Evolutionary conservation across 2,329 filamentous ascomycete genomes (phyloP).

Genomic region (Colletotrichum melonis): DNA sequence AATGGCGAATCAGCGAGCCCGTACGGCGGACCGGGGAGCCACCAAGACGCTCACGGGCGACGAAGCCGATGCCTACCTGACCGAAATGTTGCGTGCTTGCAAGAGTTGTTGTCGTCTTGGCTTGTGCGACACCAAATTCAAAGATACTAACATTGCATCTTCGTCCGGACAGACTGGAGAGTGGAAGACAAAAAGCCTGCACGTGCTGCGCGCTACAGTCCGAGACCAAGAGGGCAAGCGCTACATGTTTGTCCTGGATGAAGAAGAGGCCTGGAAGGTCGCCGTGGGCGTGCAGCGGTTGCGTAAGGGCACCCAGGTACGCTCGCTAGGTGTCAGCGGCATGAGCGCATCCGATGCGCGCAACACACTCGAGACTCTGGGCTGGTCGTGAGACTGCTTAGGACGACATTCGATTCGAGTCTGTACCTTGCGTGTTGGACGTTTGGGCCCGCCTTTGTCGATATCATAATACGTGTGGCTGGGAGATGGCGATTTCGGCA

Average conservation of each 20-base stretch:
- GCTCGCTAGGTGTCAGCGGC: conserved; percentile 68
- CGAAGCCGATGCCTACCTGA: conserved; percentile 74
- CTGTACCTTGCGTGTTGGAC: background rate
- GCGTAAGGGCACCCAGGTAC: conserved; percentile 68
- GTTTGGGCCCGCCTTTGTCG: background rate
- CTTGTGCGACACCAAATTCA: conserved; percentile 57
- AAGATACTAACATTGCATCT: conserved; percentile 54
- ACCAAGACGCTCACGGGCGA: conserved; percentile 68
- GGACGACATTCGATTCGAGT: background rate
- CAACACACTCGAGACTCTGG: conserved; percentile 67
- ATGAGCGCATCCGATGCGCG: conserved; percentile 67
- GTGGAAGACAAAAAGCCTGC: conserved; percentile 66
- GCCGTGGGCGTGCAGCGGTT: conserved; percentile 70
- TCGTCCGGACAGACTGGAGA: conserved; percentile 61
- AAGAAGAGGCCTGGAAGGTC: conserved; percentile 77
- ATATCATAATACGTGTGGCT: background rate
- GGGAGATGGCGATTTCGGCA: background rate
- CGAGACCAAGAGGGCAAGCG: conserved; percentile 75
- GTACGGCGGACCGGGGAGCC: conserved; percentile 60
- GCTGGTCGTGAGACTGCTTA: conserved; percentile 54
- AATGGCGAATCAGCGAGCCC: conserved; percentile 56
- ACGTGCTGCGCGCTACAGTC: conserved; percentile 72
- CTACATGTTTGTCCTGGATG: conserved; percentile 72
- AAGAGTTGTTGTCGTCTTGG: conserved; percentile 71
- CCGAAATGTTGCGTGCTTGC: conserved; percentile 72